Base-by-base conservation (phyloP, 2,329 filamentous ascomycete species). In the Penicillium palitans region DNA sequence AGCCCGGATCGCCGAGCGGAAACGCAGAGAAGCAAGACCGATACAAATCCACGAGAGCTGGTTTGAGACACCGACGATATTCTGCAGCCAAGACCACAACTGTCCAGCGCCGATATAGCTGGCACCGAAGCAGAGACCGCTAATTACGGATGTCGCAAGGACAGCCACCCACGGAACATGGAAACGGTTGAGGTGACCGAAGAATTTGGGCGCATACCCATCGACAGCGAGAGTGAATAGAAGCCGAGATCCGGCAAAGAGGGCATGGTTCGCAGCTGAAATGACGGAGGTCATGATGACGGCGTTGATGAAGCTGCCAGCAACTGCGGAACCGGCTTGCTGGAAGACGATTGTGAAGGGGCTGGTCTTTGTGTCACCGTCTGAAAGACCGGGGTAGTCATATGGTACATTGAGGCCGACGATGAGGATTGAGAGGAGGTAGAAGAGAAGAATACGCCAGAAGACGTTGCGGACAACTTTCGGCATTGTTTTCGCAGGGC, bases 21-120 rank as follows among this genome's bases (percentile, higher is more conserved):
- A 89, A 27, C 87, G 84, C n/a, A 89, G 74, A 0, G 84, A 88
- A 0, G 86, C 82, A 54, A 88, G 77, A 7, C 85, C 82, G 58
- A 89, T 89, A 56, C 83, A 80, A 63, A 75, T 71, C 86, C 87
- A 89, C 50, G 84, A 84, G 5, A 89, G 74, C 72, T 88, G 86
- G 69, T 88, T 88, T 0, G 85, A 87, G 0, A 89, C 86, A 12
- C 86, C 86, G 55, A 89, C 84, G 46, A 89, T 81, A 58, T 88
- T 87, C 68, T 88, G 86, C 19, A 88, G 72, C 86, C 86, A 88
- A 1, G 79, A 82, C 86, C 86, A 88, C 5, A 88, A 72, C 63
- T 88, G 80, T 0, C 86, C 86, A 0, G 86, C 85, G 0, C 85
- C 84, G 53, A 88, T 87, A 61, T 86, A 87, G 66, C 83, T 86